phyloP scores from a whole-genome alignment of 768 basidiomycete species.

The Tricholoma hemisulphureum region DNA sequence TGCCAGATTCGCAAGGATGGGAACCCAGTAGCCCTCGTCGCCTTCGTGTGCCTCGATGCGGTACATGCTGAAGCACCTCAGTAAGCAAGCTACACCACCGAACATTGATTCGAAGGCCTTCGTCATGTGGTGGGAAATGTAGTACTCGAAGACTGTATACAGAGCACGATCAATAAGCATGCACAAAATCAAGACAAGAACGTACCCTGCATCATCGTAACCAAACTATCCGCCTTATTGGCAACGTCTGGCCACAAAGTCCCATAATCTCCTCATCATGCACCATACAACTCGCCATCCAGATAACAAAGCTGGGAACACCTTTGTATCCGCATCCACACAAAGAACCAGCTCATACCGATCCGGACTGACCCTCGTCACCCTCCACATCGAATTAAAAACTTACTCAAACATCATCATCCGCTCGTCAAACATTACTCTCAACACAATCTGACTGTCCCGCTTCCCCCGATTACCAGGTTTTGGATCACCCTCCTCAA shows the following conservation, averaged over 20 bases:
- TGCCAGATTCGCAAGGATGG: constrained; percentile 95
- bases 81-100: constrained; percentile 98
- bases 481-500: too few species aligned
- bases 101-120: constrained; percentile 99
- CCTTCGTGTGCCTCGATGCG: constrained; percentile 99
- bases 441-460: too few species aligned
- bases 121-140: constrained; percentile 98
- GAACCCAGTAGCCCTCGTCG: constrained; percentile 94
- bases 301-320: constrained; percentile 95
- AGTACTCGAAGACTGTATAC: constrained; percentile 96
- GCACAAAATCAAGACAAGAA: constrained; percentile 7
- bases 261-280: constrained; percentile 99
- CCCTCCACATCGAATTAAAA: too few species aligned
- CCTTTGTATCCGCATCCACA: constrained; percentile 97
- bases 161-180: constrained; percentile 11
- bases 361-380: constrained; percentile 93
- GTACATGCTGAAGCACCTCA: constrained; percentile 99
- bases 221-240: constrained; percentile 97
- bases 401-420: too few species aligned
- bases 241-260: constrained; percentile 99
- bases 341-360: constrained; percentile 93
- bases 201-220: constrained; percentile 99
- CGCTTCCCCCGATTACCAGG: too few species aligned
- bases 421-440: too few species aligned
- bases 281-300: constrained; percentile 97